These are phyloP conservation scores for Trichoderma hamatum DNA, from an alignment of 2,329 filamentous ascomycete species.

Conservation along the genomic window DNA sequence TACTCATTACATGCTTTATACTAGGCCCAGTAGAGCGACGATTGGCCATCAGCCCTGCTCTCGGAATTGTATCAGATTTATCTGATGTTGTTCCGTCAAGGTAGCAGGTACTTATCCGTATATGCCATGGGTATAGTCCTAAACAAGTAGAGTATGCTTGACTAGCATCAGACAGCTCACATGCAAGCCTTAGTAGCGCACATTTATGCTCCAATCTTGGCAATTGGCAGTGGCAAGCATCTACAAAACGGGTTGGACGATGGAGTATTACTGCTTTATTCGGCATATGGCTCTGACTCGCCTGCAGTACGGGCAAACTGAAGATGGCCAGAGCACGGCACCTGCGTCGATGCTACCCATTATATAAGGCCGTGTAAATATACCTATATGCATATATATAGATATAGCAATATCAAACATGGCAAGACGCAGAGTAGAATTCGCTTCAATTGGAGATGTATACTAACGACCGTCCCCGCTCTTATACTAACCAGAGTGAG, in stretches of 20 bases:
- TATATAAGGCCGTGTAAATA: not conserved
- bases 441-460: not conserved
- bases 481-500: not conserved
- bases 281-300: not conserved
- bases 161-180: constrained; percentile 12
- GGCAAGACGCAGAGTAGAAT: not conserved
- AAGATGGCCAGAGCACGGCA: not conserved
- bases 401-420: not conserved
- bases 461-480: not conserved
- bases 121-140: not conserved
- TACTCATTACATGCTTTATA: not conserved
- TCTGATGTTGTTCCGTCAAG: not conserved
- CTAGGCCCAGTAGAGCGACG: not conserved
- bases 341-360: not conserved
- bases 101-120: not conserved
- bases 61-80: not conserved
- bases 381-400: not conserved
- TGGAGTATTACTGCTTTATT: constrained; percentile 12
- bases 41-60: not conserved
- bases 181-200: constrained; percentile 4
- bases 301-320: not conserved
- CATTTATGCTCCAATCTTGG: constrained; percentile 10
- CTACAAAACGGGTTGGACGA: constrained; percentile 9
- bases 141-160: not conserved
- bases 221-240: constrained; percentile 1